Base-by-base conservation (phyloP, 345 rosid species). In the Lepidium africanum region DNA sequence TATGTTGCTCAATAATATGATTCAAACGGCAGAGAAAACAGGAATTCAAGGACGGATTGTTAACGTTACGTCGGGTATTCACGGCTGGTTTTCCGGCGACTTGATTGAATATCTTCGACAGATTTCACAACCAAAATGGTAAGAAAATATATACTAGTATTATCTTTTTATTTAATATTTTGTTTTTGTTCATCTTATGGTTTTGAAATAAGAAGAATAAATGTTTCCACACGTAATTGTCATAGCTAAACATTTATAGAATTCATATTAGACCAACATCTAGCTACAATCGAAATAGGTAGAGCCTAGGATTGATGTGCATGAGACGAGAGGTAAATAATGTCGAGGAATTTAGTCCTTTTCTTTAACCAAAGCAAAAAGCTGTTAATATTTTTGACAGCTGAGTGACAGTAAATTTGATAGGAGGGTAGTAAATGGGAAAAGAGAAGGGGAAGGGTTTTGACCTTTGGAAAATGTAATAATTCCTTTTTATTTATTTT, bases 71-170 rank as follows among this genome's bases (percentile, higher is more conserved):
- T 91, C 99, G 25, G 80, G 74, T 6, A 81, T 95, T 36, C 96
- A 89, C 71, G 79, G 90, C 8, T 95, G 96, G 97, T 89, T 94
- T 63, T 69, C 90, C 55, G 99, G 96, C 60, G 91, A 94, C 38
- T 65, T 79, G 73, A 79, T 91, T 72, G 87, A 76, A n/a, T 82
- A 87, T 69, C 95, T 91, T 67, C 83, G 73, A 0, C 79, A 76
- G 46, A 86, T 94, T 59, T 87, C 97, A 11, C 78, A 86, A 70
- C 79, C 74, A 79, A 91, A 82, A 74, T 74, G 91, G 95, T 87
- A 57, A 72, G 87, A 72, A 10, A 7, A 1, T 19, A 38, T 33
- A 6, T 12, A n/a, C n/a, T n/a, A n/a, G n/a, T n/a, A n/a, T n/a
- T n/a, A n/a, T n/a, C n/a, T n/a, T n/a, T n/a, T n/a, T n/a, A n/a